These are phyloP conservation scores for Skeletonema costatum DNA, from an alignment of 108 stramenopile genomes.

Conservation along the genomic window DNA sequence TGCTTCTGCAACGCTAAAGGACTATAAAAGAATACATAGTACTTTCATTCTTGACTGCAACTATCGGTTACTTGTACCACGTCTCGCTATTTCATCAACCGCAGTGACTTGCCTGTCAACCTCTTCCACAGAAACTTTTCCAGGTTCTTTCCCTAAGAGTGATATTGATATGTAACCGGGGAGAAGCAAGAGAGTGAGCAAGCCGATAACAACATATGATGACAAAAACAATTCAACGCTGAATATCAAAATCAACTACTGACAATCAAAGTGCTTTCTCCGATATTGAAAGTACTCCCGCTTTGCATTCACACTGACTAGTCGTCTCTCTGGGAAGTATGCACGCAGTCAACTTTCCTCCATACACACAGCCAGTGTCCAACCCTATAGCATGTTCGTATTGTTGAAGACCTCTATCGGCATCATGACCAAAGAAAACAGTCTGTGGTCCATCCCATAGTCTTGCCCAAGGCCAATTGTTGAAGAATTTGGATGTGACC, in stretches of 20 bases:
- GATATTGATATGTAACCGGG: no score
- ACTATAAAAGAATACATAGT: background rate
- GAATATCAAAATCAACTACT: no score
- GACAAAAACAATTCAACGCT: no score
- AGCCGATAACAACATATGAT: no score
- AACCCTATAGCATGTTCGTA: constrained; percentile 78
- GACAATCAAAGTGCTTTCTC: constrained; percentile 80
- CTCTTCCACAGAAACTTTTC: no score
- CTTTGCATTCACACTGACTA: constrained; percentile 68
- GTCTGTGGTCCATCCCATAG: constrained; percentile 65
- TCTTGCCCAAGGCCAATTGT: constrained; percentile 50
- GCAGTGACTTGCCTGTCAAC: no score
- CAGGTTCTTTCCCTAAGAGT: no score
- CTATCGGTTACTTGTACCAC: background rate
- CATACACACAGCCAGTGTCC: constrained; percentile 92
- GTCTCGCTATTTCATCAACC: no score
- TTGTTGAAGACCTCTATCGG: constrained; percentile 78
- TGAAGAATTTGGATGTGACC: constrained; percentile 90
- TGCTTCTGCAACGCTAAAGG: constrained; percentile 4
- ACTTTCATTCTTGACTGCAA: background rate
- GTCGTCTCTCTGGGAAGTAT: constrained; percentile 70
- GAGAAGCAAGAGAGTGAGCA: no score
- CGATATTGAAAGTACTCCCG: constrained; percentile 72
- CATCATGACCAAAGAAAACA: constrained; percentile 94
- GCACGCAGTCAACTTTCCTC: constrained; percentile 74